Percentiles rank a stretch among this genome's conserved stretches.
These are phyloP conservation scores for Nakazawaea ernobii DNA, from an alignment of 805 yeast genomes.

Conservation along the genomic window DNA sequence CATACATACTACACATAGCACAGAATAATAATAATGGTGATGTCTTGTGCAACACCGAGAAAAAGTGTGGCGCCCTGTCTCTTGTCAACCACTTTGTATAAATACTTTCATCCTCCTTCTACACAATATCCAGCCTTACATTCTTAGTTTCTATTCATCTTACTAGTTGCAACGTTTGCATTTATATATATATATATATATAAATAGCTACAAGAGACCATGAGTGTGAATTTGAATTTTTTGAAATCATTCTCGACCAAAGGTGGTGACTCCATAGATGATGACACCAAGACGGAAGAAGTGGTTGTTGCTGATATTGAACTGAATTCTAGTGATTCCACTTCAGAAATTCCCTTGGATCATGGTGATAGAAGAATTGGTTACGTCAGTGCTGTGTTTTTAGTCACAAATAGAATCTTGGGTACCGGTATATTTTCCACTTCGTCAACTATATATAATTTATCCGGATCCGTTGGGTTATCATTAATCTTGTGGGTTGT, in stretches of 20 bases:
- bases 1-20: too few relatives aligned
- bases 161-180: too few relatives aligned
- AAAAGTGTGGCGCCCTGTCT: too few relatives aligned
- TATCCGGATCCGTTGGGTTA: constrained; percentile 68
- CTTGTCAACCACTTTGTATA: too few relatives aligned
- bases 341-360: constrained; percentile 22
- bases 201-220: too few relatives aligned
- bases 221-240: constrained; percentile 3
- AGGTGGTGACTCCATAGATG: neutral
- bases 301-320: neutral
- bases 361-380: constrained; percentile 41
- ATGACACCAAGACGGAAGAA: neutral
- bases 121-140: too few relatives aligned
- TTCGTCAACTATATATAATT: constrained; percentile 53
- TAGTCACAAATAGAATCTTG: constrained; percentile 62
- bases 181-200: too few relatives aligned
- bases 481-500: constrained; percentile 68
- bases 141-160: too few relatives aligned
- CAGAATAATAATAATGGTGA: too few relatives aligned
- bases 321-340: neutral
- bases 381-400: constrained; percentile 35
- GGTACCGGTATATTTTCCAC: constrained; percentile 74
- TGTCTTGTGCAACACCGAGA: too few relatives aligned
- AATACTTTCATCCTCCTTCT: too few relatives aligned
- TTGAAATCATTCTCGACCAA: neutral